Evolutionary conservation across 192 early-diverging fungal genomes (phyloP), one percentile per base, ranked within the genome.

Genomic region (Diversispora eburnea): DNA sequence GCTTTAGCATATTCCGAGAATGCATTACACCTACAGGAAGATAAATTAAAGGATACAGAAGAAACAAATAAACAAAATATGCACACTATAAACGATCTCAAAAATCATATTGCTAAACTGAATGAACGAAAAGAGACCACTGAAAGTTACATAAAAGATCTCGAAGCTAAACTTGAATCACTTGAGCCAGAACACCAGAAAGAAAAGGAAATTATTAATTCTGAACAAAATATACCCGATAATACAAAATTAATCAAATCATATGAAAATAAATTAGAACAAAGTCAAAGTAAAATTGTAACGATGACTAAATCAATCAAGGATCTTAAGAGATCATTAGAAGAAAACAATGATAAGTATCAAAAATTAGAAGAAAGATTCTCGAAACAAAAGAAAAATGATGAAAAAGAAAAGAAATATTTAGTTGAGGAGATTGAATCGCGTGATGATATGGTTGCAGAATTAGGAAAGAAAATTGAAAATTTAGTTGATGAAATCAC

Each of bases 1-100:
- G 82, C 86, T 3, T 49, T 92, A 49, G 86, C 82, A 20, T 87
- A 85, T 10, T 84, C 87, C 25, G 82, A 85, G 19, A 71, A 78
- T 39, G 79, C 83, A 25, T 76, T 87, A 48, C 76, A 83, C 25
- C 84, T 89, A 79, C 87, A 89, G 20, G 82, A 87, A 63, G 80
- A 80, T 5, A 81, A 82, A 48, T 78, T 88, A 12, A 68, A 77
- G 13, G 64, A 54, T 5, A 62, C 73, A n/a, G 79, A 80, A 47
- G 63, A 77, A 54, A 8, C 13, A 4, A 70, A 57, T 75, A 13
- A 64, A 41, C 33, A 56, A 46, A 70, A 76, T 47, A 39, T 25
- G 6, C 76, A 77, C 47, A 8, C 68, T 9, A 61, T 85, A 15
- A 80, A 60, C 8, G 83, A 82, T 43, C 47, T 81, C 8, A 72